These are phyloP conservation scores for Agapanthus africanus DNA, from an alignment of 106 monocot species.

Conservation along the genomic window DNA sequence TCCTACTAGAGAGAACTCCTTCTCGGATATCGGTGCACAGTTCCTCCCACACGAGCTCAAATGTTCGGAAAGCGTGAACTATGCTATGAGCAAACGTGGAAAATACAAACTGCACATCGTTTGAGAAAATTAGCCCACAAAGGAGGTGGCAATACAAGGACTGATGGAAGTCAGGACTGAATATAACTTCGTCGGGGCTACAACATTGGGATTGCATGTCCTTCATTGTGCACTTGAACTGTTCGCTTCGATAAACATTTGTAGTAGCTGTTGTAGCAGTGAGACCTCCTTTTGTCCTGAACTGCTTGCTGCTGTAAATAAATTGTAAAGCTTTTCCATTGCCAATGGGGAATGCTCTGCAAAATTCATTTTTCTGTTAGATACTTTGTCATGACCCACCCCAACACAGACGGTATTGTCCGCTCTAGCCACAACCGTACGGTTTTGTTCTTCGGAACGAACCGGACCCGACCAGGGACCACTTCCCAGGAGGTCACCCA, in stretches of 20 bases:
- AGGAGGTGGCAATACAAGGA: slow-evolving; percentile 64
- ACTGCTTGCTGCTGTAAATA: slow-evolving; percentile 57
- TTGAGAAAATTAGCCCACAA: slow-evolving; percentile 29
- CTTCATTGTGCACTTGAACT: slow-evolving; percentile 41
- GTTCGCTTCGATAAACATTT: slow-evolving; percentile 44
- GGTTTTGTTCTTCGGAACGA: too few relatives aligned
- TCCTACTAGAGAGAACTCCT: slow-evolving; percentile 17
- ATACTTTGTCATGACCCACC: background rate
- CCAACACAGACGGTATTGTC: too few relatives aligned
- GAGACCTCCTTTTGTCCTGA: slow-evolving; percentile 37
- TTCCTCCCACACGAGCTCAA: slow-evolving; percentile 44
- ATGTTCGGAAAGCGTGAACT: slow-evolving; percentile 36
- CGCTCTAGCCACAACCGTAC: too few relatives aligned
- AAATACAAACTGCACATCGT: slow-evolving; percentile 41
- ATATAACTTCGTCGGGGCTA: slow-evolving; percentile 52
- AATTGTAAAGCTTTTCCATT: slow-evolving; percentile 42
- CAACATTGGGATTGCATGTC: slow-evolving; percentile 30
- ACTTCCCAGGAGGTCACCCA: too few relatives aligned
- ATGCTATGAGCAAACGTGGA: slow-evolving; percentile 65
- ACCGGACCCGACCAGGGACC: too few relatives aligned
- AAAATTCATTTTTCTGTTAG: background rate
- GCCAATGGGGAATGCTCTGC: slow-evolving; percentile 37
- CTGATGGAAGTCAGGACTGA: slow-evolving; percentile 41
- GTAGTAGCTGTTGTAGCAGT: slow-evolving; percentile 55
- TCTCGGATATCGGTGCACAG: slow-evolving; percentile 37